phyloP scores from a whole-genome alignment of 1,139 yeast species.

The Scheffersomyces stambukii region DNA sequence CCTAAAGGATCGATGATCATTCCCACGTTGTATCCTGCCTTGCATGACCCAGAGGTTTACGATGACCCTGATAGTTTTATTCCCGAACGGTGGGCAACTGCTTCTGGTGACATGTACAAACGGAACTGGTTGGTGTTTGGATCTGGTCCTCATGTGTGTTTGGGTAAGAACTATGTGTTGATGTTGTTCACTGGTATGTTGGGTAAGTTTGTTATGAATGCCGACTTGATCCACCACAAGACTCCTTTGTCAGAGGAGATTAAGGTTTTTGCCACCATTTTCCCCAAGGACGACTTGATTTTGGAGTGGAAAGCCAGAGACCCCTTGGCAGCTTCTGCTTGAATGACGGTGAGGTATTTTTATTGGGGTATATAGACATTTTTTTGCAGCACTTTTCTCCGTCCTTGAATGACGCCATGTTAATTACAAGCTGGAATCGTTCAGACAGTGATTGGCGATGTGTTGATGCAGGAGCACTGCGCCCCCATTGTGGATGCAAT shows the following conservation, averaged over 20 bases:
- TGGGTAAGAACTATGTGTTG: constrained; percentile 91
- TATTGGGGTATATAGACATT: no score
- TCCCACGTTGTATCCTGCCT: constrained; percentile 91
- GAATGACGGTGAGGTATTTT: no score
- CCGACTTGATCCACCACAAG: constrained; percentile 77
- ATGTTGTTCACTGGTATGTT: constrained; percentile 84
- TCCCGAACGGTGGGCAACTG: constrained; percentile 86
- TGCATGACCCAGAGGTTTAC: constrained; percentile 95
- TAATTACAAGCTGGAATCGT: no score
- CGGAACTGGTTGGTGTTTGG: constrained; percentile 97
- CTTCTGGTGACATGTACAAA: constrained; percentile 52
- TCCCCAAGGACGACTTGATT: constrained; percentile 93
- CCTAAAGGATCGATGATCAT: constrained; percentile 98
- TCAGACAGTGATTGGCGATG: no score
- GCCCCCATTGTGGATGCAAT: no score
- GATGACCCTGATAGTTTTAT: constrained; percentile 89
- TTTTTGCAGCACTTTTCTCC: neutral
- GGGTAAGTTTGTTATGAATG: constrained; percentile 79
- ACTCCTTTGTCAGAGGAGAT: constrained; percentile 86
- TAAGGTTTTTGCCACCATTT: constrained; percentile 94
- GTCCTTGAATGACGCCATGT: constrained; percentile 1
- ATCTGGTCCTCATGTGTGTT: constrained; percentile 92
- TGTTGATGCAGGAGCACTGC: neutral
- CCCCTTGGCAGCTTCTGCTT: constrained; percentile 20
- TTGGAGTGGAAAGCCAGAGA: constrained; percentile 69